phyloP scores from a whole-genome alignment of 78 protist species.

The Polysphondylium violaceum region DNA sequence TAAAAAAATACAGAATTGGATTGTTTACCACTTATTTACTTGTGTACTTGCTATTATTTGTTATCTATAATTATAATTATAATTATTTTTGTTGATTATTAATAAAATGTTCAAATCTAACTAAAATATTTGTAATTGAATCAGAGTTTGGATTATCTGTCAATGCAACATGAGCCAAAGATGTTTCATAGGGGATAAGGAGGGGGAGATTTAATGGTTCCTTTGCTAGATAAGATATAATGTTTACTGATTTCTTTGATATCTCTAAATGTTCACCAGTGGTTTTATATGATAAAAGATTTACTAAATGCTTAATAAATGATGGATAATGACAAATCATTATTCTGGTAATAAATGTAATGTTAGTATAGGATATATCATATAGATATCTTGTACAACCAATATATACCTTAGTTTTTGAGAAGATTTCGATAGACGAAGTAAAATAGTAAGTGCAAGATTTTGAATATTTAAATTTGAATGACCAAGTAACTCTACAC shows the following conservation, averaged over 20 bases:
- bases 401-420: slow-evolving; percentile 56
- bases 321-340: slow-evolving; percentile 51
- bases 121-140: slow-evolving; percentile 25
- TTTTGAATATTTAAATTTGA: slow-evolving; percentile 18
- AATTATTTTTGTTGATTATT: too few relatives aligned
- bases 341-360: slow-evolving; percentile 14
- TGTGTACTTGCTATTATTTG: too few relatives aligned
- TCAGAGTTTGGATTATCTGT: slow-evolving; percentile 66
- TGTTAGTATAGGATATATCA: background rate
- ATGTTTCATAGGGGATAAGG: slow-evolving; percentile 30
- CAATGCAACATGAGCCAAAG: slow-evolving; percentile 53
- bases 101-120: slow-evolving; percentile 52
- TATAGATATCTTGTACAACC: background rate
- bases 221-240: slow-evolving; percentile 34
- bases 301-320: slow-evolving; percentile 46
- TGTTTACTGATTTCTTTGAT: slow-evolving; percentile 33
- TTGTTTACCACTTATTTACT: too few relatives aligned
- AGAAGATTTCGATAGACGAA: slow-evolving; percentile 11
- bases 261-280: slow-evolving; percentile 40
- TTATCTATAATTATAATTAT: too few relatives aligned
- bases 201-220: slow-evolving; percentile 35
- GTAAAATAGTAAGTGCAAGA: slow-evolving; percentile 15
- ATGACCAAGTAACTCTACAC: slow-evolving; percentile 59
- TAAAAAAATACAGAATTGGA: too few relatives aligned
- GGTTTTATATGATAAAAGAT: slow-evolving; percentile 35